Percentiles rank a stretch among this genome's conserved stretches.
phyloP scores from a whole-genome alignment of 2,329 filamentous ascomycete genomes.

The Scorias spongiosa region DNA sequence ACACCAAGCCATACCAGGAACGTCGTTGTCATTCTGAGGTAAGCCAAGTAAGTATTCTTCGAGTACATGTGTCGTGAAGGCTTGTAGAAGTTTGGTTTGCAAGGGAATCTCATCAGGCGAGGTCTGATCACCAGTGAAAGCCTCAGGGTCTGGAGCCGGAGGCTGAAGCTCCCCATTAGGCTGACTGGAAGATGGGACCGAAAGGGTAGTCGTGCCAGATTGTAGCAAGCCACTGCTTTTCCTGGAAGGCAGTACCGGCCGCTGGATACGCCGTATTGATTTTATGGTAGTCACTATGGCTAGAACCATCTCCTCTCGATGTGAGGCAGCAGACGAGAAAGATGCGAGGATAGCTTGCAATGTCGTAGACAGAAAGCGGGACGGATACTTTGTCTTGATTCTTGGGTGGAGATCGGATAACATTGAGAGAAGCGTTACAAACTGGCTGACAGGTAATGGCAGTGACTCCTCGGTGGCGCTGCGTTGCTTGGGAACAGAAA shows the following conservation, averaged over 20 bases:
- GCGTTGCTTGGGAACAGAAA: conserved; percentile 2
- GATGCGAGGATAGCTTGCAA: conserved; percentile 54
- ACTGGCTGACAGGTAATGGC: conserved; percentile 37
- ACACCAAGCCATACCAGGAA: conserved; percentile 35
- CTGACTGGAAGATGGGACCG: not conserved
- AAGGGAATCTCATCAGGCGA: conserved; percentile 42
- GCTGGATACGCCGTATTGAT: conserved; percentile 49
- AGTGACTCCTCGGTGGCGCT: conserved; percentile 16
- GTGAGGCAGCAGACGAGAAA: conserved; percentile 43
- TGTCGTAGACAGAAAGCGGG: conserved; percentile 63
- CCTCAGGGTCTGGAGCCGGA: conserved; percentile 42
- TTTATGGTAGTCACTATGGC: conserved; percentile 57
- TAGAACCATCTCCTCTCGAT: conserved; percentile 49
- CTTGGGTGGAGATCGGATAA: conserved; percentile 57
- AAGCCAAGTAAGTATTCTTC: conserved; percentile 55
- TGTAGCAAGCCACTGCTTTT: conserved; percentile 29
- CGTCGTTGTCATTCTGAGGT: conserved; percentile 25
- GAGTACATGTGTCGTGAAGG: conserved; percentile 62
- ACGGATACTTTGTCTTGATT: conserved; percentile 63
- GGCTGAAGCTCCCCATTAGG: not conserved
- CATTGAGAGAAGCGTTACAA: conserved; percentile 55
- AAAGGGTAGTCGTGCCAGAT: conserved; percentile 9
- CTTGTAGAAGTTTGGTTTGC: conserved; percentile 51
- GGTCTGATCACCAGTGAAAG: conserved; percentile 25
- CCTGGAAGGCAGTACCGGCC: conserved; percentile 48